A percentile compares a stretch with the other conserved stretches of the same genome.
Conservation (phyloP, 306 rosid species). For the Bauhinia variegata region DNA sequence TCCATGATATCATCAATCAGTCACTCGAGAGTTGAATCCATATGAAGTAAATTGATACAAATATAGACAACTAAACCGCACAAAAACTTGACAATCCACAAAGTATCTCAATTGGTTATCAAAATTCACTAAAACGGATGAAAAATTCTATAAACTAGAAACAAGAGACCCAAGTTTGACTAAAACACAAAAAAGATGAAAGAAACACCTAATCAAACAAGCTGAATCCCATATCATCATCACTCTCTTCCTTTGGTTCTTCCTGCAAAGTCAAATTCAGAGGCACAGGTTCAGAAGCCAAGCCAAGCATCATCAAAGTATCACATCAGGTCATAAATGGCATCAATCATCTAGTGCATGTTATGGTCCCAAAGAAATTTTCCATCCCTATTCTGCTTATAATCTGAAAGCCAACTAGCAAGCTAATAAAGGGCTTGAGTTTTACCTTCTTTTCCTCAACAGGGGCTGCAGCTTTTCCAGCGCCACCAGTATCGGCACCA, state of each 20-base stretch:
- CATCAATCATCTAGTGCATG: no score
- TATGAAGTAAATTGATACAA: background rate
- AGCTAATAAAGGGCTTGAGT: background rate
- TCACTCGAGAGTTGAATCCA: no score
- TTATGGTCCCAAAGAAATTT: no score
- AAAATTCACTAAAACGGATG: constrained; percentile 5
- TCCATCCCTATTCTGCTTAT: no score
- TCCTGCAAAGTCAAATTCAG: constrained; percentile 49
- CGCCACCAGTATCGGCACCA: constrained; percentile 34
- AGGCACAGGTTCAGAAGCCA: background rate
- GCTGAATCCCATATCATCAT: constrained; percentile 63
- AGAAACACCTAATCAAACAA: constrained; percentile 55
- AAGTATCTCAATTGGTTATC: no score
- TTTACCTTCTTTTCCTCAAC: constrained; percentile 77
- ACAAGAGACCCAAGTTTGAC: no score
- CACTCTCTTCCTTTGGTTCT: constrained; percentile 70
- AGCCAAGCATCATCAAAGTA: no score
- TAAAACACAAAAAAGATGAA: background rate
- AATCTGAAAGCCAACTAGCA: no score
- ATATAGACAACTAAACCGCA: constrained; percentile 11
- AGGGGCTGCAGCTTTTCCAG: constrained; percentile 51
- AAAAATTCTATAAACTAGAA: constrained; percentile 23
- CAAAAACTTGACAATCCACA: constrained; percentile 28
- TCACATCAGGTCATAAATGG: no score
- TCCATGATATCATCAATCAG: background rate